Conservation (phyloP, 495 filamentous ascomycete species). For the Neurospora sublineolata region DNA sequence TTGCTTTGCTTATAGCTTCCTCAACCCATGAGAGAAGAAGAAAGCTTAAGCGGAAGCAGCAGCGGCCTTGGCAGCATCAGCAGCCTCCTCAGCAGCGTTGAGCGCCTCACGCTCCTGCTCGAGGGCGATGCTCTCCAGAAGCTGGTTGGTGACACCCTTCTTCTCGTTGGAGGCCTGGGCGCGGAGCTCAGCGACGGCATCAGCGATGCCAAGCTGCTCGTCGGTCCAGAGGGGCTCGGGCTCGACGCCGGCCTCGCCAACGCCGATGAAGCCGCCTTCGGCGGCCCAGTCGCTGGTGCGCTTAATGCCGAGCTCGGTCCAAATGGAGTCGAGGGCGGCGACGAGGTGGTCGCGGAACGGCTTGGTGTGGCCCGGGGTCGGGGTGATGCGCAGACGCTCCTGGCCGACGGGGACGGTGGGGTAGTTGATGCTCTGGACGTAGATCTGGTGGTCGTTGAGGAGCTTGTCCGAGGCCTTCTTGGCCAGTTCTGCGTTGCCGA, state of each 20-base stretch:
- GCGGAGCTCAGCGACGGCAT: slow-evolving; percentile 40
- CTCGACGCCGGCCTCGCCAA: slow-evolving; percentile 56
- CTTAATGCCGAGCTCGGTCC: slow-evolving; percentile 79
- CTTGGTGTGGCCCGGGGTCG: slow-evolving; percentile 81
- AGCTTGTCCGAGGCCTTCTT: slow-evolving; percentile 82
- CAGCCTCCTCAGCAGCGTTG: slow-evolving; percentile 13
- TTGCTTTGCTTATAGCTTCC: background rate
- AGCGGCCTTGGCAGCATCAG: slow-evolving; percentile 10
- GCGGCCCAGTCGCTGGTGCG: slow-evolving; percentile 82
- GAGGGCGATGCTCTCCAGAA: slow-evolving; percentile 13
- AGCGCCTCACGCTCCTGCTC: slow-evolving; percentile 18
- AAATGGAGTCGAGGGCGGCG: slow-evolving; percentile 75
- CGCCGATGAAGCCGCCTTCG: slow-evolving; percentile 86
- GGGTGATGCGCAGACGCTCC: slow-evolving; percentile 89
- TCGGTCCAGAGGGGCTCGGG: slow-evolving; percentile 69
- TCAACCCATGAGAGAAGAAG: background rate
- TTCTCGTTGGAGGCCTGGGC: slow-evolving; percentile 14
- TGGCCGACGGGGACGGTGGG: slow-evolving; percentile 93
- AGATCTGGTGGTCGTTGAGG: slow-evolving; percentile 78
- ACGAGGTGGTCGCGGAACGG: slow-evolving; percentile 76
- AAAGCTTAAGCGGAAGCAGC: slow-evolving; percentile 1
- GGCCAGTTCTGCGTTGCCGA: slow-evolving; percentile 89
- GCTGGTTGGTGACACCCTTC: slow-evolving; percentile 22
- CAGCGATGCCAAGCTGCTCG: slow-evolving; percentile 62
- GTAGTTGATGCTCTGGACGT: slow-evolving; percentile 98